Conservation (phyloP, 768 basidiomycete genomes). For the Austroboletus festivus region DNA sequence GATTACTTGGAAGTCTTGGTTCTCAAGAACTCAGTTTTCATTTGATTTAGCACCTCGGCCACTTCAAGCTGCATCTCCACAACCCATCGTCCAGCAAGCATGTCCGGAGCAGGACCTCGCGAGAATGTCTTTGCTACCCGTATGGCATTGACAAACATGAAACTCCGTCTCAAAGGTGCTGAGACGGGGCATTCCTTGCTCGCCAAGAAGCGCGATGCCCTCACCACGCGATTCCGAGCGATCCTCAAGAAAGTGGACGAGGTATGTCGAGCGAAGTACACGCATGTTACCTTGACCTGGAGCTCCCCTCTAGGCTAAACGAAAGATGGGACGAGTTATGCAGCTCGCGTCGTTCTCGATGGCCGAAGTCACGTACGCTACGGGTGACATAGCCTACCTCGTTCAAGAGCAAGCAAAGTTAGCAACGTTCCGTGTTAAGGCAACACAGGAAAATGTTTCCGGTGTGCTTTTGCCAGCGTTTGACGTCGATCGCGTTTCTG, state of each 20-base stretch:
- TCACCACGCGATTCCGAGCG: slow-evolving; percentile 90
- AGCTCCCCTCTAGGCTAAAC: slow-evolving; percentile 82
- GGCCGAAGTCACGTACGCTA: slow-evolving; percentile 97
- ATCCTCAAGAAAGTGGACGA: slow-evolving; percentile 98
- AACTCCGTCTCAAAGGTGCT: slow-evolving; percentile 83
- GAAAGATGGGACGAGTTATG: slow-evolving; percentile 99
- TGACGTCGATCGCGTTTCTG: slow-evolving; percentile 82
- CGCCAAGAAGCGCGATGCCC: slow-evolving; percentile 96
- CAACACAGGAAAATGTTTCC: slow-evolving; percentile 96
- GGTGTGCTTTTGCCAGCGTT: slow-evolving; percentile 96
- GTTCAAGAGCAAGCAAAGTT: slow-evolving; percentile 94
- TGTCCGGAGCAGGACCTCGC: slow-evolving; percentile 88
- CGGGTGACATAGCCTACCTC: slow-evolving; percentile 95
- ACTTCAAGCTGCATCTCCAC: too few relatives aligned
- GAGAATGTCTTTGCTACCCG: slow-evolving; percentile 97
- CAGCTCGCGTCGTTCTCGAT: slow-evolving; percentile 98
- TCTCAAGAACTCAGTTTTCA: background rate
- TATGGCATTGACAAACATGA: slow-evolving; percentile 95
- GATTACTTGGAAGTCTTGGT: accelerated
- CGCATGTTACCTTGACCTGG: too few relatives aligned
- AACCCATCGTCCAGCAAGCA: slow-evolving; percentile 32
- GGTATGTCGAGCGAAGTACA: slow-evolving; percentile 44
- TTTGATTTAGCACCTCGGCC: background rate
- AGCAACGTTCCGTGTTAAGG: slow-evolving; percentile 89
- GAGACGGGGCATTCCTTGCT: slow-evolving; percentile 94